Percentiles rank a stretch among this genome's conserved stretches.
These are phyloP conservation scores for Pezicula neosporulosa DNA, from an alignment of 2,329 filamentous ascomycete species.

Conservation along the genomic window DNA sequence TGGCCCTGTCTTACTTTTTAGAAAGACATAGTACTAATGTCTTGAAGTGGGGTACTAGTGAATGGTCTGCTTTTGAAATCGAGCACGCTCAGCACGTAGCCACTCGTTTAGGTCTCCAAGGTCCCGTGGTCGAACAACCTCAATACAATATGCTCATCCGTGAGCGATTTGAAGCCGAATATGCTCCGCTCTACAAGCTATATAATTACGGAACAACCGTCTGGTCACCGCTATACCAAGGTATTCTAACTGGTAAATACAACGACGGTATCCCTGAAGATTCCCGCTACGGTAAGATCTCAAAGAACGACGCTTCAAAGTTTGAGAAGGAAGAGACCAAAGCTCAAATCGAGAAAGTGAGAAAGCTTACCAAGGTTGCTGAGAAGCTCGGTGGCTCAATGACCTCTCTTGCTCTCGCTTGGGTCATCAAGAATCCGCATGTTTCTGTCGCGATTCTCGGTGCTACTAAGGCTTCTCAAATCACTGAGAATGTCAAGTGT, in stretches of 20 bases:
- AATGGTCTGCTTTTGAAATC: constrained; percentile 58
- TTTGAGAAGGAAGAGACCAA: constrained; percentile 44
- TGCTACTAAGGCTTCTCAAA: constrained; percentile 47
- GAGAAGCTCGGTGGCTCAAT: constrained; percentile 53
- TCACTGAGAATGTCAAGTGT: constrained; percentile 46
- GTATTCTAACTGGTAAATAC: constrained; percentile 63
- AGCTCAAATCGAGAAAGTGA: constrained; percentile 33
- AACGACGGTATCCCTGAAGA: constrained; percentile 44
- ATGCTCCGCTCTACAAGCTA: constrained; percentile 53
- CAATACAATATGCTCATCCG: constrained; percentile 60
- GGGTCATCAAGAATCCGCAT: constrained; percentile 51
- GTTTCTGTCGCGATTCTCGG: constrained; percentile 51
- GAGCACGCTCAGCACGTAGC: constrained; percentile 37
- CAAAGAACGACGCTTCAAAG: constrained; percentile 49
- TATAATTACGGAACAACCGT: constrained; percentile 56
- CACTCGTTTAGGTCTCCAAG: constrained; percentile 54
- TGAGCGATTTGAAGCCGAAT: constrained; percentile 57
- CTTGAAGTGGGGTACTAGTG: constrained; percentile 54
- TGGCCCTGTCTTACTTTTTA: too few species aligned
- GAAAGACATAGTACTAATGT: too few species aligned
- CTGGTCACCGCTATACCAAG: constrained; percentile 55
- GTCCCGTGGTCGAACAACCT: constrained; percentile 61
- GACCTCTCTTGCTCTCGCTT: constrained; percentile 47
- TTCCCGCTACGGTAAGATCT: constrained; percentile 55
- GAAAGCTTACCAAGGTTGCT: constrained; percentile 45